Evolutionary conservation across 2,329 filamentous ascomycete species (phyloP).

Genomic region (Pseudocercospora pini-densiflorae): DNA sequence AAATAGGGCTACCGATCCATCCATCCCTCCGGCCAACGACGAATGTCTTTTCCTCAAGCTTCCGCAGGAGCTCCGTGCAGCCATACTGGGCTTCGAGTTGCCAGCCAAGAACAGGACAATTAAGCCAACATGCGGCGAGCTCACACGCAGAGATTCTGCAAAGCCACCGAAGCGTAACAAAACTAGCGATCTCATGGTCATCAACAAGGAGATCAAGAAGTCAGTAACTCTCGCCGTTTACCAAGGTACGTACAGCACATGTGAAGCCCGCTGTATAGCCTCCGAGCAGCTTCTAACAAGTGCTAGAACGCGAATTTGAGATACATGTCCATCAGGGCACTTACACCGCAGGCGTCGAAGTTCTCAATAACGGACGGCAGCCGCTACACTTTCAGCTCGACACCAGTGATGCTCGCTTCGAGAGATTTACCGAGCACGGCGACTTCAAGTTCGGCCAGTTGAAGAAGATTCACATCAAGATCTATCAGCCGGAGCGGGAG

Average conservation of each 20-base stretch:
- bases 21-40: conserved; percentile 19
- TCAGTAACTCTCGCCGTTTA: conserved; percentile 33
- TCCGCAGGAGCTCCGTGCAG: conserved; percentile 29
- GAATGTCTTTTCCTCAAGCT: conserved; percentile 6
- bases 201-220: conserved; percentile 31
- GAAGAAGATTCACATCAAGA: conserved; percentile 37
- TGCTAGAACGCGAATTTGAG: conserved; percentile 33
- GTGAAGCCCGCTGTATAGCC: not conserved
- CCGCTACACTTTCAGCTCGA: conserved; percentile 35
- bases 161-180: conserved; percentile 23
- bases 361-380: conserved; percentile 38
- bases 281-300: not conserved
- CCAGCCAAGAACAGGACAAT: conserved; percentile 22
- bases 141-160: not conserved
- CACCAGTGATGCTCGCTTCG: conserved; percentile 33
- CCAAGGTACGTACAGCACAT: conserved; percentile 13
- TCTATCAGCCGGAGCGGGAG: conserved; percentile 28
- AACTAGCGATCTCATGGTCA: conserved; percentile 32
- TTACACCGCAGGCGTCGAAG: conserved; percentile 36
- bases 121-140: conserved; percentile 21
- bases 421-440: conserved; percentile 30
- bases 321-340: conserved; percentile 39
- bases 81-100: conserved; percentile 27
- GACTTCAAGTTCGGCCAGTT: conserved; percentile 35
- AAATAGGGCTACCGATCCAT: conserved; percentile 2